phyloP scores from a whole-genome alignment of 1,139 yeast species.

The Taphrina wiesneri region DNA sequence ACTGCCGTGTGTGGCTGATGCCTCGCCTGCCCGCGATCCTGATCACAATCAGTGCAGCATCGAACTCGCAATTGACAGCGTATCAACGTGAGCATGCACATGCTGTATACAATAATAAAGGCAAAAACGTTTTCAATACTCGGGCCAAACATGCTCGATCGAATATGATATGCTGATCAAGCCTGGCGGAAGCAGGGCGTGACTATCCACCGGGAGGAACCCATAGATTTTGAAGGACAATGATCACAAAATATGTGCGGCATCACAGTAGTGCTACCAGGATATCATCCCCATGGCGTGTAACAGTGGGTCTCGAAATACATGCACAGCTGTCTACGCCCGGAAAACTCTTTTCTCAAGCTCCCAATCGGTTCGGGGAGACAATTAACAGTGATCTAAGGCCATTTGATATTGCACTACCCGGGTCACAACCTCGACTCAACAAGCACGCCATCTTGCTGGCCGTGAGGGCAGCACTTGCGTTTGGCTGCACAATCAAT shows the following conservation, averaged over 20 bases:
- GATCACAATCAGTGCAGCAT: too few species aligned
- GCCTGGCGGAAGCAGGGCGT: too few species aligned
- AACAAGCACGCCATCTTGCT: constrained; percentile 72
- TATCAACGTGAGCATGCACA: too few species aligned
- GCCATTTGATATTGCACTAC: constrained; percentile 80
- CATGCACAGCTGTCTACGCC: constrained; percentile 40
- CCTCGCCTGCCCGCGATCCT: too few species aligned
- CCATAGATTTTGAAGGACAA: not conserved
- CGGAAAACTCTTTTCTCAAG: constrained; percentile 40
- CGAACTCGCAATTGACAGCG: too few species aligned
- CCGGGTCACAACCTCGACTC: constrained; percentile 87
- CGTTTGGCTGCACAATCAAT: constrained; percentile 64
- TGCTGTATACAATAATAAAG: too few species aligned
- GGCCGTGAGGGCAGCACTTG: constrained; percentile 73
- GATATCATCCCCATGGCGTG: not conserved
- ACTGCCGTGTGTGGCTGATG: too few species aligned
- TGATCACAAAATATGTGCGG: not conserved
- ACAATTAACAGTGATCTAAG: constrained; percentile 72
- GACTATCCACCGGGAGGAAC: too few species aligned
- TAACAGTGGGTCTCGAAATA: constrained; percentile 39
- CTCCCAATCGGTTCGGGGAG: constrained; percentile 51
- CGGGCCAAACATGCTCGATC: too few species aligned
- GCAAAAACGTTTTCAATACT: too few species aligned
- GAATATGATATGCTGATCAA: too few species aligned
- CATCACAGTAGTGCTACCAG: not conserved